Base-by-base conservation (phyloP, 306 rosid species). In the Glycine tomentella region DNA sequence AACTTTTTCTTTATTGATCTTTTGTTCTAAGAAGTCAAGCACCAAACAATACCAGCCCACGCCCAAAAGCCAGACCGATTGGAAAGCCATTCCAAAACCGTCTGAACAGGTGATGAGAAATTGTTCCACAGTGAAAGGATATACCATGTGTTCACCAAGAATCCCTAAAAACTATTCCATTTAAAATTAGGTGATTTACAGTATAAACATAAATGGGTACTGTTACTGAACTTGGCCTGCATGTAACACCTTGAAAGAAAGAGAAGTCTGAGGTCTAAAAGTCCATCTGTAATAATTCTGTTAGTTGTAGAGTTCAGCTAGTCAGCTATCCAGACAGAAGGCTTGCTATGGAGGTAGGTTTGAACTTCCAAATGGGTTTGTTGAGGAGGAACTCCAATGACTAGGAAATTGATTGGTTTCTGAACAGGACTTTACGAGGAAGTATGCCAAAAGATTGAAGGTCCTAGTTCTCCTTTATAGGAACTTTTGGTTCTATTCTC, bases 101-200 rank as follows among this genome's bases (percentile, higher is more conserved):
- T 76, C 31, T 61, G 17, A 63, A 62, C 15, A 14, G 11, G 13
- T 46, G 58, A 62, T 48, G 71, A 25, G 66, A 56, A 74, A 55
- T 7, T 45, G 40, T 45, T 59, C 58, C 79, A 45, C 70, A 25
- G 46, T 44, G 48, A 61, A 53, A 8, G 33, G 56, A 61, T 25
- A 46, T 64, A 42, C 62, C 57, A 14, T 4, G 8, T 15, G 78
- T 74, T 53, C 44, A 74, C 46, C 46, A 58, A 75, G 44, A 75
- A 42, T 75, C n/a, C 69, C 8, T 12, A 12, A 25, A 58, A 12
- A 7, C 14, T 6, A 16, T 57, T 58, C 31, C 42, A 75, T 57
- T 17, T 15, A 56, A 74, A 50, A 15, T 12, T 15, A 73, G 16
- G 12, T n/a, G 50, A 36, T 52, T 71, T 72, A 40, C 34, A 8